Evolutionary conservation across 2,329 filamentous ascomycete genomes (phyloP), one percentile per base, ranked within the genome.

Genomic region (Thelonectria blattea): DNA sequence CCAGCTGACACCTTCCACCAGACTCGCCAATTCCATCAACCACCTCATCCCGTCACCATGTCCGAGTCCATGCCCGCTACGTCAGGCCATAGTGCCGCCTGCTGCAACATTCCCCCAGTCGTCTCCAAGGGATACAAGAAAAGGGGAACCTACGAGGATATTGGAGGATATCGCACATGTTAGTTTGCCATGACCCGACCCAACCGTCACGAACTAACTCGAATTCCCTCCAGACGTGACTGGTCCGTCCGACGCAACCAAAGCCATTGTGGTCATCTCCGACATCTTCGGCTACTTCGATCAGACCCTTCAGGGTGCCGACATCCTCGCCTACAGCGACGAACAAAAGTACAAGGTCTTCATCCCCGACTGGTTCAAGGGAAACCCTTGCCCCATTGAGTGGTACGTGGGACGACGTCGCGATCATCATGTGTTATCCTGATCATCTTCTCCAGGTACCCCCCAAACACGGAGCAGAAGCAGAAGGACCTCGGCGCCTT

Each of bases 321-420:
- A 92, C 69, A 91, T 86, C 67, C 78, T 90, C 22, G 81, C 85
- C 46, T 79, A 78, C 47, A 79, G 81, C 62, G 81, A 85, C 69
- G 72, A 79, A 76, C 85, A 80, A 74, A 86, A 91, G 72, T 95
- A 96, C 81, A 88, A 88, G 68, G 91, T 97, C 67, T 93, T 93
- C 78, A 93, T 97, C 65, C 93, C 93, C 27, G 93, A 97, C 79
- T 94, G 91, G 83, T 96, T 97, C 80, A 85, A 91, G 61, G 93
- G 91, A 74, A 83, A 85, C 66, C 90, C 91, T 2, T 78, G 78
- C 70, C 76, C 80, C 51, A 82, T 87, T 74, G 80, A 79, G 71
- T 76, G 83, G 85, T 75, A 65, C 68, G 70, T 22, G 32, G 55
- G 27, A 30, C 27, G 8, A 9, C 22, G 14, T 15, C 22, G 10